Conservation (phyloP, 345 rosid species). For the Viola odorata region DNA sequence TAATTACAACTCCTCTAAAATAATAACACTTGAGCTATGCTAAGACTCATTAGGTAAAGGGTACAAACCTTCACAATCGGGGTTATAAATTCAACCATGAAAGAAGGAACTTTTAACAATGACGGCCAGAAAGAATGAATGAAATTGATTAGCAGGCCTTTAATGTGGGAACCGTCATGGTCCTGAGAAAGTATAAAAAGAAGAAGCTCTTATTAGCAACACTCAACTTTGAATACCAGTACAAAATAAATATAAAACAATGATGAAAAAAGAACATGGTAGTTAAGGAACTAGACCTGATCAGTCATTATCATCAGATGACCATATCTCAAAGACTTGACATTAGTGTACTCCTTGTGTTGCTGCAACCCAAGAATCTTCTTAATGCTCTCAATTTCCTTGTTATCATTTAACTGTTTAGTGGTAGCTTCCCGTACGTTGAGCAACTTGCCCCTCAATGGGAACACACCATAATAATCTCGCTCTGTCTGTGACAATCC, state of each 20-base stretch:
- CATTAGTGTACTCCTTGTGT: conserved; percentile 51
- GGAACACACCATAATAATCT: conserved; percentile 78
- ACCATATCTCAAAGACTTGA: conserved; percentile 93
- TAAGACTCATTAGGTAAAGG: background rate
- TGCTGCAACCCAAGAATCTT: conserved; percentile 96
- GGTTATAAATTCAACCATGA: conserved; percentile 89
- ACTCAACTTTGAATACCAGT: background rate
- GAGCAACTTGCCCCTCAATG: conserved; percentile 83
- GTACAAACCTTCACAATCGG: conserved; percentile 85
- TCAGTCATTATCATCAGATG: conserved; percentile 99
- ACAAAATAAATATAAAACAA: background rate
- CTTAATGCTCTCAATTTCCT: conserved; percentile 78
- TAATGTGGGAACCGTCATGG: conserved; percentile 96
- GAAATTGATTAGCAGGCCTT: conserved; percentile 87
- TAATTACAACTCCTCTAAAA: background rate
- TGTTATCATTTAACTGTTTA: conserved; percentile 74
- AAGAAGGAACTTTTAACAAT: conserved; percentile 72
- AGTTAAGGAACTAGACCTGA: conserved; percentile 44
- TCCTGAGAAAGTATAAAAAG: conserved; percentile 49
- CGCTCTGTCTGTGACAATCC: conserved; percentile 51
- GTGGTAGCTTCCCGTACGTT: conserved; percentile 93
- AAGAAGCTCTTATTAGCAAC: conserved; percentile 2
- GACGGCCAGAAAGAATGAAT: conserved; percentile 98
- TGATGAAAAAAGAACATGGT: background rate
- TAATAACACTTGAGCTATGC: background rate